phyloP scores from a whole-genome alignment of 75 land plant species.

The Sequoia sempervirens region DNA sequence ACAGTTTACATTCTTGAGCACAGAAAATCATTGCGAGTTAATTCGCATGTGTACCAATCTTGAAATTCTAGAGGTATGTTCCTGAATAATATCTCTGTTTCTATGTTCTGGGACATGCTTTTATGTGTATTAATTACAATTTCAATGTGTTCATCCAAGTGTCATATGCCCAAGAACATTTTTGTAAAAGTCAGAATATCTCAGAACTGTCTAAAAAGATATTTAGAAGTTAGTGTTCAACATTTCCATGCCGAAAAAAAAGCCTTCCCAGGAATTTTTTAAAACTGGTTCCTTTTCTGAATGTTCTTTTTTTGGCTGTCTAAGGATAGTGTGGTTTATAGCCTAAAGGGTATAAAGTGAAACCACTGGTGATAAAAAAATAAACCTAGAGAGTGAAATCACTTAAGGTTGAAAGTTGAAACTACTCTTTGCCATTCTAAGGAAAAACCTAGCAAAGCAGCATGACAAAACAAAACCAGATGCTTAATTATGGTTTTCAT shows the following conservation, averaged over 20 bases:
- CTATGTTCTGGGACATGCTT: background rate
- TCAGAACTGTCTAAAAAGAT: background rate
- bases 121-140: background rate
- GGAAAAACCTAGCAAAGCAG: background rate
- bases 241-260: background rate
- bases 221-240: background rate
- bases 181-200: background rate
- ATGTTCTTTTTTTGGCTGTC: background rate
- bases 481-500: background rate
- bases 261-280: background rate
- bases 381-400: background rate
- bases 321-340: background rate
- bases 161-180: background rate
- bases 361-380: background rate
- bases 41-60: constrained; percentile 22
- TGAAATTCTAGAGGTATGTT: constrained; percentile 34
- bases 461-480: background rate
- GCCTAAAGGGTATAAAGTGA: background rate
- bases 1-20: constrained; percentile 24
- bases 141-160: background rate
- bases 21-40: constrained; percentile 24
- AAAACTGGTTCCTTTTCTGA: background rate
- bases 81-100: background rate
- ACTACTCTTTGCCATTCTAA: background rate
- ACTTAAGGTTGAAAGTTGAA: background rate